Base-by-base conservation (phyloP, 352 stramenopile species). In the Globisporangium carolinianum region DNA sequence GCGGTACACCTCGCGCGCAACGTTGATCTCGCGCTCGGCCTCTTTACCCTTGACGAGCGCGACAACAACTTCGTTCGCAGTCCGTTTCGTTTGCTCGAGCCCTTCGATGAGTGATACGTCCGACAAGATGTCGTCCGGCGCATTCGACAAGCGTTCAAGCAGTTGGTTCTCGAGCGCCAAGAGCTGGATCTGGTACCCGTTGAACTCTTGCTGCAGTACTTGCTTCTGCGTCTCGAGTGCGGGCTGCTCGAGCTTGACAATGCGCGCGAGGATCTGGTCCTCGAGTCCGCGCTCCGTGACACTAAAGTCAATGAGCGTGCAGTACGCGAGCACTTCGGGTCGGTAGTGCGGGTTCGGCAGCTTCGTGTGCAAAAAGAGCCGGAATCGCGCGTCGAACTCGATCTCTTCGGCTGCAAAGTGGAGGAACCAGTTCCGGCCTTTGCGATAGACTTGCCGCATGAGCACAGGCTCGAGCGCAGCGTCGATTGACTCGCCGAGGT, bases 241-340 rank as follows among this genome's bases (percentile, higher is more conserved):
- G 0, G 91, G 83, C 52, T 97, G 86, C 67, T 98, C 91, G 37
- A 88, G 55, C n/a, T 90, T 89, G 0, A 98, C 91, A 5, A 97
- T 88, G 37, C 80, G 90, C 1, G 86, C 85, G 0, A 97, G 65
- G 5, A 97, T 65, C 57, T 97, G 90, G 43, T 97, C 90, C 65
- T 97, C 89, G 0, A 97, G 67, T 0, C 90, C 90, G 48, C 79
- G 82, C 50, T 96, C 83, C 10, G 91, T 98, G 18, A 97, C 91
- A 48, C 93, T 97, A 53, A 97, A 98, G 66, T 98, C 95, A 54
- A 98, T 97, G 1, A 98, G 71, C 45, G 89, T 97, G 57, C 88
- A 97, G 57, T 97, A 93, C 32, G 91, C 88, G 14, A 94, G 66
- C n/a, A 97, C 80, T 60, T 98, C 91, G 0, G 91, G 91, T 1